Conservation (phyloP, 495 filamentous ascomycete species). For the Echria macrotheca region DNA sequence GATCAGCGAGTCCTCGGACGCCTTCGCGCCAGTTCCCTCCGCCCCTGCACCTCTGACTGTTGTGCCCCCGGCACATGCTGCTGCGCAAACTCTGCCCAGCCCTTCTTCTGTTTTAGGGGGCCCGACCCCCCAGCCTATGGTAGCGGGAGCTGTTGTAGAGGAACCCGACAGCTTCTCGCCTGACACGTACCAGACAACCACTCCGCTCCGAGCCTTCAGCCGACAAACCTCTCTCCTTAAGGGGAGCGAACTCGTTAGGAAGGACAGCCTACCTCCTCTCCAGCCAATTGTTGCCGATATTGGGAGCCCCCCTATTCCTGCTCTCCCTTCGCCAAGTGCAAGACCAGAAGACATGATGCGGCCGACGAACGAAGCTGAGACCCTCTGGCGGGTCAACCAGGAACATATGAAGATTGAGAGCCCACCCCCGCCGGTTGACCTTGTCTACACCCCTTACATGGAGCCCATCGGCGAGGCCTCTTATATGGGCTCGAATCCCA, state of each 20-base stretch:
- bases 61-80: constrained; percentile 6
- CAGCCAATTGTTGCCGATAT: constrained; percentile 29
- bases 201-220: constrained; percentile 10
- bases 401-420: constrained; percentile 37
- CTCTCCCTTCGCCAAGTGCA: constrained; percentile 19
- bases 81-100: constrained; percentile 10
- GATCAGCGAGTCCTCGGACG: constrained; percentile 7
- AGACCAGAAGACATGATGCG: constrained; percentile 43
- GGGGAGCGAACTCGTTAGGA: constrained; percentile 19
- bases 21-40: constrained; percentile 9
- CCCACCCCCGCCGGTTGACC: constrained; percentile 33
- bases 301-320: constrained; percentile 17
- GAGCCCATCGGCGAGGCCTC: constrained; percentile 1
- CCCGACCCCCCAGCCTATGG: background rate
- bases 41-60: constrained; percentile 6
- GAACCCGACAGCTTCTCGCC: constrained; percentile 18
- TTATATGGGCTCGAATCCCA: constrained; percentile 10
- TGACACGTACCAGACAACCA: constrained; percentile 17
- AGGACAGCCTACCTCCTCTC: constrained; percentile 27
- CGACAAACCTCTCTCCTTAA: constrained; percentile 15
- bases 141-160: constrained; percentile 6
- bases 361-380: constrained; percentile 38
- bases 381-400: constrained; percentile 31
- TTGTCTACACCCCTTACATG: too few species aligned
- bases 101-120: constrained; percentile 7